Conservation (phyloP, 768 basidiomycete genomes). For the Kwoniella shandongensis region DNA sequence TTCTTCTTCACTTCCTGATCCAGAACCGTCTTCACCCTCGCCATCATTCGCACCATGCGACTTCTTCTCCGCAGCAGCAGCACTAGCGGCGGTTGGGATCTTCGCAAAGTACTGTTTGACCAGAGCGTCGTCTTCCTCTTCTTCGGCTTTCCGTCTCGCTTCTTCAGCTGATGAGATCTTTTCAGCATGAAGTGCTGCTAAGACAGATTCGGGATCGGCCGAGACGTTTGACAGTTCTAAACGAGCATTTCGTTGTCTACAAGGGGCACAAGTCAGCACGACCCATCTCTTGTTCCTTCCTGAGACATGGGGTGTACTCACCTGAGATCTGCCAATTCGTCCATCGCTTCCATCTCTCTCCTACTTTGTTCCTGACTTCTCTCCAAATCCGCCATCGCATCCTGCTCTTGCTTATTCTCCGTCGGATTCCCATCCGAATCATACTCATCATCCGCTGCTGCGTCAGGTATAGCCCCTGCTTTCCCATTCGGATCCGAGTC, state of each 20-base stretch:
- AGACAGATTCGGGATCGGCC: slow-evolving; percentile 65
- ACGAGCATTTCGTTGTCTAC: slow-evolving; percentile 69
- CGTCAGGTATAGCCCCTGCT: slow-evolving; percentile 45
- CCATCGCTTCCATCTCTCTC: slow-evolving; percentile 97
- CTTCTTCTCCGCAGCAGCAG: slow-evolving; percentile 12
- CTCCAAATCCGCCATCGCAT: slow-evolving; percentile 96
- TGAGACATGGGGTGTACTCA: no score
- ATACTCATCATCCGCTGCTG: slow-evolving; percentile 52
- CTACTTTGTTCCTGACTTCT: slow-evolving; percentile 88
- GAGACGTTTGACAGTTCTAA: slow-evolving; percentile 66
- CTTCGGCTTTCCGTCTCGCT: slow-evolving; percentile 63
- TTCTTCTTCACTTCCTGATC: slow-evolving; percentile 10
- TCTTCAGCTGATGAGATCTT: slow-evolving; percentile 67
- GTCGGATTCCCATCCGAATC: slow-evolving; percentile 52
- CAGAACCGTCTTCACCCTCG: slow-evolving; percentile 17
- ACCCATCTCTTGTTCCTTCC: no score
- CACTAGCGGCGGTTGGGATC: slow-evolving; percentile 52
- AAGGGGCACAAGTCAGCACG: background rate
- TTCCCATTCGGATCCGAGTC: slow-evolving; percentile 60
- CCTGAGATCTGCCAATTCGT: slow-evolving; percentile 77
- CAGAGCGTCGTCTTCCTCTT: slow-evolving; percentile 88
- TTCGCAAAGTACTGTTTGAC: slow-evolving; percentile 86
- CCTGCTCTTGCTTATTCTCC: slow-evolving; percentile 70
- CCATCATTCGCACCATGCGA: slow-evolving; percentile 7
- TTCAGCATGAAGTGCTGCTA: slow-evolving; percentile 55